These are phyloP conservation scores for Dillenia turbinata DNA, from an alignment of 164 flowering plant genomes.

Conservation along the genomic window DNA sequence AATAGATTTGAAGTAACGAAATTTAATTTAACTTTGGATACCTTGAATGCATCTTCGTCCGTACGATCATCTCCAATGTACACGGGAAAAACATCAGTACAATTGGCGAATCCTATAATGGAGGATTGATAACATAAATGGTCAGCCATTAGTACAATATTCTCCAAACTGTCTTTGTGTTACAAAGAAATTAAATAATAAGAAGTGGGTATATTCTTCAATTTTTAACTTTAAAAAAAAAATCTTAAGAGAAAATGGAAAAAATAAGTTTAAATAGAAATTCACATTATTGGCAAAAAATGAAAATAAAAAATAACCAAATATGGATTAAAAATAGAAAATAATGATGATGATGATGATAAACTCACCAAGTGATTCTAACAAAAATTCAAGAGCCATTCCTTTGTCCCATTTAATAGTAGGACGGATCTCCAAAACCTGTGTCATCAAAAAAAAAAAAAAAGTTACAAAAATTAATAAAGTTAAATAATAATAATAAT, in stretches of 20 bases:
- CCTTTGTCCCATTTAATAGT: constrained; percentile 80
- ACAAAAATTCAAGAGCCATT: constrained; percentile 66
- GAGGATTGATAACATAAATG: too few relatives aligned
- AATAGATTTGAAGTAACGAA: neutral
- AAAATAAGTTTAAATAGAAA: too few relatives aligned
- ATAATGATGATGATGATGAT: too few relatives aligned
- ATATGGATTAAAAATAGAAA: too few relatives aligned
- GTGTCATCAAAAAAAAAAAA: neutral
- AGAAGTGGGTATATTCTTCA: too few relatives aligned
- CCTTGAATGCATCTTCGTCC: constrained; percentile 85
- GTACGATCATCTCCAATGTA: constrained; percentile 78
- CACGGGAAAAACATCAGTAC: constrained; percentile 55
- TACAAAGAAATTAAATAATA: too few relatives aligned
- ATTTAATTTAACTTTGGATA: constrained; percentile 19
- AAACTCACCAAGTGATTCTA: constrained; percentile 68
- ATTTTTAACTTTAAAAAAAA: too few relatives aligned
- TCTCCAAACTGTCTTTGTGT: too few relatives aligned
- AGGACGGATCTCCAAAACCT: constrained; percentile 77
- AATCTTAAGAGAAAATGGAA: too few relatives aligned
- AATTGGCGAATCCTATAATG: constrained; percentile 44
- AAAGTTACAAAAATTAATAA: neutral
- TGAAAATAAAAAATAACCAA: too few relatives aligned
- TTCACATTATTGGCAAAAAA: too few relatives aligned
- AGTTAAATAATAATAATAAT: neutral
- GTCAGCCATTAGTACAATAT: too few relatives aligned